Evolutionary conservation across 2,329 filamentous ascomycete genomes (phyloP), one percentile per base, ranked within the genome.

Genomic region (Penicillium concentricum): DNA sequence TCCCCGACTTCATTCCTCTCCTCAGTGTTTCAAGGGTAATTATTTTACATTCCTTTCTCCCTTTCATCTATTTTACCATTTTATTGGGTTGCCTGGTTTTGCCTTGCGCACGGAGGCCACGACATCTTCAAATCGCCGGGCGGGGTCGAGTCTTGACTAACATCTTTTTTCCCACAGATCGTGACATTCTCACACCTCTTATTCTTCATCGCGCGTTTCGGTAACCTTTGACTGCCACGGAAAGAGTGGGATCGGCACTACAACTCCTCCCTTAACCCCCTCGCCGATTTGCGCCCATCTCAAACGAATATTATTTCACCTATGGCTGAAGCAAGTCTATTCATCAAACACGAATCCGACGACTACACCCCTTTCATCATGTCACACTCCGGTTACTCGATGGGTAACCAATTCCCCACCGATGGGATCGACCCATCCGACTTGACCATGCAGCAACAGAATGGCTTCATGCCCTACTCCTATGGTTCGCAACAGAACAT

Each of bases 401-500:
- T 84, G 75, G 73, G 75, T 56, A 81, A 82, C 55, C 82, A 83
- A 62, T 84, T 83, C 72, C 80, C 80, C 62, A 81, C 82, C 62
- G 81, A 81, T 61, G 80, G 83, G 69, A 87, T 97, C 69, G 90
- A 97, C 70, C 93, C 93, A 12, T 93, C 90, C 60, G 91, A 94
- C 61, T 82, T 97, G 58, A 85, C 85, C 65, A 90, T 93, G 85
- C 79, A 81, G 63, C 79, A 81, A 62, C 78, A 76, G 60, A 71
- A 72, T 54, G 75, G 74, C 54, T 84, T 78, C 63, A 76, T 79
- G 75, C 72, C 83, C 22, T 80, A 83, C 37, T 82, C 84, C 1
- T 90, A 85, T 65, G 81, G 81, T 53, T 82, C 84, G 55, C 82
- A 82, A 66, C 86, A 87, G 68, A 88, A 84, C 69, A 80, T 87